Base-by-base conservation (phyloP, 2,329 filamentous ascomycete species). In the Colletotrichum sp. region DNA sequence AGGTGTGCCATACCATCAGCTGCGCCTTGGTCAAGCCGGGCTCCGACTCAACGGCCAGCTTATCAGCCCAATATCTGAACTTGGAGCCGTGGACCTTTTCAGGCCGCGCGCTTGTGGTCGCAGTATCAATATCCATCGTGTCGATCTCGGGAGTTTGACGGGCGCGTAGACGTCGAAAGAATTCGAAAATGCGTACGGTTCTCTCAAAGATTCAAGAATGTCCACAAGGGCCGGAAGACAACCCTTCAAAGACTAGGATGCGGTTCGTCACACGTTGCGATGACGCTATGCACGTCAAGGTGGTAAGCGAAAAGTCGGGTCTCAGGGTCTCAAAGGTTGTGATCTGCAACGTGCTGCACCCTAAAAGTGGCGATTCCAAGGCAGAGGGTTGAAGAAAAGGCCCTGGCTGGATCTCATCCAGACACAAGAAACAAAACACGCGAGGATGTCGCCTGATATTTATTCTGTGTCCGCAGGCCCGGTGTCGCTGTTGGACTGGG, bases 21-120 rank as follows among this genome's bases (percentile, higher is more conserved):
- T 98, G 95, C 19, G 93, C 90, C 69, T 90, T 93, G 9, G 93
- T 94, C 81, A 98, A 89, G 62, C 95, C 95, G 2, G 93, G 91
- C 84, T 98, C 96, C 71, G 90, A 87, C 72, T 94, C 90, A 75
- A 97, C 94, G 62, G 94, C 92, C 72, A 96, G 83, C 87, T 92
- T 96, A 57, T 90, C 84, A 71, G 85, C 84, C 84, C 88, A 87
- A 77, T 84, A 82, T 78, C 85, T 85, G 68, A 87, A 80, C 77
- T 84, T 86, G 44, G 83, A 85, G 75, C 79, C 82, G 74, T 84
- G 80, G 64, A 83, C 82, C 78, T 71, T 75, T 19, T 57, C 66
- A 15, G 70, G 70, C 57, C 70, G 64, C 16, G 70, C 73, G 15
- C 57, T 73, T 82, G 71, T 71, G 9, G 71, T 67, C 61, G 71